Percentiles rank a stretch among this genome's conserved stretches.
These are phyloP conservation scores for Vitis hybrid DNA, from an alignment of 177 flowering plant species.

Conservation along the genomic window DNA sequence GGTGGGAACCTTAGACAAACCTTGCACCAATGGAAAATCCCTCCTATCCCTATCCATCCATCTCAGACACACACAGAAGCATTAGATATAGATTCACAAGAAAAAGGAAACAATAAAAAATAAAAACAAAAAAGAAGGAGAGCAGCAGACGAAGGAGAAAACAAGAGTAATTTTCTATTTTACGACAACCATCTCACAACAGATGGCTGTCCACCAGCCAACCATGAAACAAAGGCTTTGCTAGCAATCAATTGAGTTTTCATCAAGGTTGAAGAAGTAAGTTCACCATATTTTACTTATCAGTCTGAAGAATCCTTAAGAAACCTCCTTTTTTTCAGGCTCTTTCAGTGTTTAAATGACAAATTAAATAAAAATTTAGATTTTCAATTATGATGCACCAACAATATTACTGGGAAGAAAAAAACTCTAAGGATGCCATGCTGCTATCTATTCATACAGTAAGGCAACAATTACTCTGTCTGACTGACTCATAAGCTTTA, in stretches of 20 bases:
- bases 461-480: no score
- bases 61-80: conserved; percentile 3
- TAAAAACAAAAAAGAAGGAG: neutral
- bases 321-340: neutral
- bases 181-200: neutral
- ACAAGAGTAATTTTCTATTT: neutral
- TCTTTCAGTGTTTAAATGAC: neutral
- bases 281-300: neutral
- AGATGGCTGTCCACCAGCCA: neutral
- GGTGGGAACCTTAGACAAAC: neutral
- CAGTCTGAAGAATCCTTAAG: neutral
- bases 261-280: neutral
- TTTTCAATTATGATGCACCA: no score
- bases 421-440: no score
- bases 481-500: no score
- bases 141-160: neutral
- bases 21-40: neutral
- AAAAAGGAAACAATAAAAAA: neutral
- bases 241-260: neutral
- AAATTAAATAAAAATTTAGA: no score
- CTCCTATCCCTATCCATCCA: neutral
- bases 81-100: neutral
- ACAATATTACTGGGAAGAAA: no score
- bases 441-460: no score
- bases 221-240: neutral